These are phyloP conservation scores for Xerocomus amazonicus DNA, from an alignment of 1,284 basidiomycete genomes.

Conservation along the genomic window DNA sequence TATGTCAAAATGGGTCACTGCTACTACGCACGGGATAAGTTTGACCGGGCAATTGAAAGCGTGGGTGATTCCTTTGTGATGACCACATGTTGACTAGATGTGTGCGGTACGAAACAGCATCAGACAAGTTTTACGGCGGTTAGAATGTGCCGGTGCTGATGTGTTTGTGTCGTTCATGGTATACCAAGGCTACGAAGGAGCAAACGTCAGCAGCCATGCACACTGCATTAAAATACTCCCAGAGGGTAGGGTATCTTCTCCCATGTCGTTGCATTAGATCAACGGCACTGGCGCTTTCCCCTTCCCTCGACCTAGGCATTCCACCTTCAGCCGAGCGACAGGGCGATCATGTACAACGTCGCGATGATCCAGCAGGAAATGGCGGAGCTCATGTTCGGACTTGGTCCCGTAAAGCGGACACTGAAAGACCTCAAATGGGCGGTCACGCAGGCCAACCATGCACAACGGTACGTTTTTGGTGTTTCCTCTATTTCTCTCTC, in stretches of 20 bases:
- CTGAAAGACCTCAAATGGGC: constrained; percentile 76
- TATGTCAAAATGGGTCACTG: too few species aligned
- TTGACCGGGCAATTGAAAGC: too few species aligned
- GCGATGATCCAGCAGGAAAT: constrained; percentile 96
- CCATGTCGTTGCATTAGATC: not conserved
- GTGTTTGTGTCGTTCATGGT: constrained; percentile 87
- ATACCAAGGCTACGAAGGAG: constrained; percentile 86
- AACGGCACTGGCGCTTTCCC: not conserved
- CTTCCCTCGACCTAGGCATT: constrained; percentile 70
- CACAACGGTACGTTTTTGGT: too few species aligned
- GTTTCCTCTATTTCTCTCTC: constrained; percentile 20
- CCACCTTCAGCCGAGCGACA: constrained; percentile 81
- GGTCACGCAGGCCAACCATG: too few species aligned
- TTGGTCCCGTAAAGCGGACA: constrained; percentile 72
- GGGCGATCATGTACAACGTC: constrained; percentile 88
- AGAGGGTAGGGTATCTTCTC: constrained; percentile 45
- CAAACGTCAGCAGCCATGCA: constrained; percentile 78
- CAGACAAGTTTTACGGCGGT: constrained; percentile 65
- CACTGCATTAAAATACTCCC: constrained; percentile 75
- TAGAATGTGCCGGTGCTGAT: constrained; percentile 73
- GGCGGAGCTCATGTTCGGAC: constrained; percentile 78
- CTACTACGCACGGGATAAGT: constrained; percentile 88
- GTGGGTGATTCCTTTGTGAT: constrained; percentile 36
- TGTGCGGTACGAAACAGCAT: constrained; percentile 82
- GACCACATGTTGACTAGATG: not conserved